phyloP scores from a whole-genome alignment of 2,329 filamentous ascomycete species.

The Trichoderma sp. region DNA sequence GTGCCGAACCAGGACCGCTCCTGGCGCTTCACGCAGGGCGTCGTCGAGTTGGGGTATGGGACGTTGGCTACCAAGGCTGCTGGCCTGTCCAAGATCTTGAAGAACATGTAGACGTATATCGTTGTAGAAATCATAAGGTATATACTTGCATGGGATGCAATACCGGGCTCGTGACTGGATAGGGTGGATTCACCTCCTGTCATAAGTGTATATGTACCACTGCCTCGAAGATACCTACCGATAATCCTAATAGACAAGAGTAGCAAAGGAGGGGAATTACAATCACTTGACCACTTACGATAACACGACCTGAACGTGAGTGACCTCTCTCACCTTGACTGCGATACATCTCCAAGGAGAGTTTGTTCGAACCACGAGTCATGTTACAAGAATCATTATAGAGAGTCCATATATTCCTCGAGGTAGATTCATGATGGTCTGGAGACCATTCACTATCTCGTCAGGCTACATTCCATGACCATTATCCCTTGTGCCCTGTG shows the following conservation, averaged over 20 bases:
- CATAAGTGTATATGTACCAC: no score
- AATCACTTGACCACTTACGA: neutral
- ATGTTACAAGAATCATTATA: neutral
- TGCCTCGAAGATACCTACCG: no score
- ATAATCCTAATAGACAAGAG: no score
- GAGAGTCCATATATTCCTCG: conserved; percentile 1
- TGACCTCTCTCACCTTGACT: no score
- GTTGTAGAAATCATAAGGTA: neutral
- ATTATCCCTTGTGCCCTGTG: neutral
- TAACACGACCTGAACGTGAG: no score
- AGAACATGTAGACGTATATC: conserved; percentile 43
- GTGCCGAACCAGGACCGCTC: conserved; percentile 64
- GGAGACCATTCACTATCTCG: neutral
- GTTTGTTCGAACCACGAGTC: neutral
- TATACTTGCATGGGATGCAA: no score
- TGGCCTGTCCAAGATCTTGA: conserved; percentile 47
- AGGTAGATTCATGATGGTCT: conserved; percentile 6
- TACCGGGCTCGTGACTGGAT: no score
- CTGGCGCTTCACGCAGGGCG: conserved; percentile 65
- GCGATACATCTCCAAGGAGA: neutral
- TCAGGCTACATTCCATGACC: neutral
- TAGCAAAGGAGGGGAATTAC: no score
- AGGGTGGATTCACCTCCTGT: no score
- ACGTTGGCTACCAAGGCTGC: conserved; percentile 42
- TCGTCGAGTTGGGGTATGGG: conserved; percentile 65